Evolutionary conservation across 192 early-diverging fungal species (phyloP), one percentile per base, ranked within the genome.

Genomic region (Jimgerdemannia flammicorona): DNA sequence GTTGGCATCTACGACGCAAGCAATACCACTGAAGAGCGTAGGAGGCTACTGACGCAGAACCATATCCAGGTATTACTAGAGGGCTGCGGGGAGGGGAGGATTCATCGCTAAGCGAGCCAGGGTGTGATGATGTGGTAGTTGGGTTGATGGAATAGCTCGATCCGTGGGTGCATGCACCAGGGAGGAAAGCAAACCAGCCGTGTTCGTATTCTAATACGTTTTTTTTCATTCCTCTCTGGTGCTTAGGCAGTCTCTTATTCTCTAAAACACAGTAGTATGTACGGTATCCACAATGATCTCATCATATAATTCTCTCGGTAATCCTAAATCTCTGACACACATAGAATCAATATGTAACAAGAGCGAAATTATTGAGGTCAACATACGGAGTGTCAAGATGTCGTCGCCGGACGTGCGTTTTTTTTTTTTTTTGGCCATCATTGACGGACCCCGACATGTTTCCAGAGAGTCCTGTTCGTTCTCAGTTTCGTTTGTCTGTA

Each of bases 321-420:
- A 29, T 29, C 29, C 29, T 29, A 29, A 29, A 29, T 29, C 29
- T 29, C 14, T n/a, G 68, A 4, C 76, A 41, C 76, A 73, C 14
- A 76, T 80, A 76, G 88, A 89, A 76, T 85, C 85, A 7, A 87
- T 89, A 3, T 89, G 88, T 71, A 83, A 87, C 63, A 88, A 88
- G 68, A 80, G 80, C 19, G 77, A 82, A 18, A 91, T 95, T 67
- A 88, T 95, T 8, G 85, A 91, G 42, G 85, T 84, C 74, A 95
- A 95, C 71, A 93, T 95, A 69, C 89, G 91, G 72, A 92, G 90
- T 66, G 92, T 95, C 68, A 95, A 95, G 76, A 87, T 93, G 9
- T 87, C 87, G 7, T 92, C 91, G 29, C 91, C 91, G 4, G 93
- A 95, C 81, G 86, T 89, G 83, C 75, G 82, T 75, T 4, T 0